Evolutionary conservation across 2,329 filamentous ascomycete species (phyloP), one percentile per base, ranked within the genome.

Genomic region (Penicillium corylophilum): DNA sequence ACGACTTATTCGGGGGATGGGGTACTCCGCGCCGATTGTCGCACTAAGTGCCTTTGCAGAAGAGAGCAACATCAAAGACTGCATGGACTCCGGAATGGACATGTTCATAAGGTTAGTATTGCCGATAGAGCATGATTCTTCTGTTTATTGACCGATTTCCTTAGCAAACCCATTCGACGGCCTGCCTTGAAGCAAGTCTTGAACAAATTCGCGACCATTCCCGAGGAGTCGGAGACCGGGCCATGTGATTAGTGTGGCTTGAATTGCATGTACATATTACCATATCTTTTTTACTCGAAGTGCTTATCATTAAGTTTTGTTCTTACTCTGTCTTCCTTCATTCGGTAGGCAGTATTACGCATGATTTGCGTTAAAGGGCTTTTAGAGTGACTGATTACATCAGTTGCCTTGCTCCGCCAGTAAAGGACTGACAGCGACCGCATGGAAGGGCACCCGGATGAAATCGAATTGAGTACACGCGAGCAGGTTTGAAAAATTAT

Each of bases 11-110:
- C 84, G 92, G 6, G 79, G 90, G 67, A 88, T 93, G 77, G 92
- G 92, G 1, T 96, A 94, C 72, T 85, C 82, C 10, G 88, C 88
- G 1, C 92, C 92, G 0, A 96, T 96, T 55, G 90, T 96, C 13
- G 92, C 92, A 0, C 75, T 96, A 40, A 95, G 91, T 10, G 92
- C 92, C 2, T 96, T 95, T 64, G 86, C 89, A 0, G 91, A 96
- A 66, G 91, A 95, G 69, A 90, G 86, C 71, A 96, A 96, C 63
- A 84, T 92, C 40, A 88, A 86, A 70, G 88, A 92, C 67, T 89
- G 89, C 70, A 87, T 94, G 69, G 90, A 93, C 53, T 90, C 86
- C 1, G 92, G 92, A 49, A 96, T 96, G 91, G 84, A 96, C 65
- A 90, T 91, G 74, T 96, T 96, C 70, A 77, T 96, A 26, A 79